phyloP scores from a whole-genome alignment of 148 eudicot species.

The Chenopodium berlandieri region DNA sequence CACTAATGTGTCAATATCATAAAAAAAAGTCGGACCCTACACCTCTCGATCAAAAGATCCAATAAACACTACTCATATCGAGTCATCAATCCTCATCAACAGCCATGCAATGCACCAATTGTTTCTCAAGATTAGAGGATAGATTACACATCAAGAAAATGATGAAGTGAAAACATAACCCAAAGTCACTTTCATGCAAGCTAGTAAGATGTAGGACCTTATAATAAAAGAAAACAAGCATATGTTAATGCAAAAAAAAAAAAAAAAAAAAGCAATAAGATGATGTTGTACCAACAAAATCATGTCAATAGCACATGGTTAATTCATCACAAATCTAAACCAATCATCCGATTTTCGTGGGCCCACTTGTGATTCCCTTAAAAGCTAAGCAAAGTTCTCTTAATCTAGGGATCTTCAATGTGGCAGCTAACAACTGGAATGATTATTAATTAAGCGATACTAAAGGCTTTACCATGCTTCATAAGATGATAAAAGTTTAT shows the following conservation, averaged over 20 bases:
- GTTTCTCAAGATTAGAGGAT: neutral
- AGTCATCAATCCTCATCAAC: neutral
- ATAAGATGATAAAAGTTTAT: neutral
- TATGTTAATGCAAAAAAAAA: neutral
- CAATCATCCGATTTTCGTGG: slow-evolving; percentile 2
- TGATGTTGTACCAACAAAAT: neutral
- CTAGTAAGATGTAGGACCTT: neutral
- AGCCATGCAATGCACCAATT: neutral
- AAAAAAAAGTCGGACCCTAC: neutral
- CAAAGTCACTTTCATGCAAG: neutral
- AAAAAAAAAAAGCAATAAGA: neutral
- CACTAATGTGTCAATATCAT: neutral
- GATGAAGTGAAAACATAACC: slow-evolving; percentile 16
- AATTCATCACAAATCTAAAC: neutral
- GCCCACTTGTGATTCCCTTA: neutral
- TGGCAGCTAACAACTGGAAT: neutral
- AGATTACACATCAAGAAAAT: neutral
- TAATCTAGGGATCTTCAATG: neutral
- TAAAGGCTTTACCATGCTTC: neutral
- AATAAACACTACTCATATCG: neutral
- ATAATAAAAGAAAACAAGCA: neutral
- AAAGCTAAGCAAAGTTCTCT: slow-evolving; percentile 6
- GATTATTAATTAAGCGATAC: neutral
- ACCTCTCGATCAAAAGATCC: neutral
- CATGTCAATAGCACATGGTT: neutral